phyloP scores from a whole-genome alignment of 1,284 basidiomycete genomes.

The Melampsora larici-populina region DNA sequence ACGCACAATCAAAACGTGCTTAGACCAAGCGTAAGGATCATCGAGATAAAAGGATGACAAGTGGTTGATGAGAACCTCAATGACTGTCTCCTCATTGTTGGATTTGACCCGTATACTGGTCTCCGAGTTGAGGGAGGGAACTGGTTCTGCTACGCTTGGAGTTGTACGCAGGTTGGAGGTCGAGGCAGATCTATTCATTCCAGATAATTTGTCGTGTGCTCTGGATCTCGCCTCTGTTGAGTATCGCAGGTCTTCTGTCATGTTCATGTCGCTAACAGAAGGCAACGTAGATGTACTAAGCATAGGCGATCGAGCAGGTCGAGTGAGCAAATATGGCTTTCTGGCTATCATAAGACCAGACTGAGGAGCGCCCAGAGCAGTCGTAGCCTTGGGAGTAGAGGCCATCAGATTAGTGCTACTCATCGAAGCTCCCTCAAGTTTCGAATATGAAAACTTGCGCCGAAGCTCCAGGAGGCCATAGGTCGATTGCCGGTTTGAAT shows the following conservation, averaged over 20 bases:
- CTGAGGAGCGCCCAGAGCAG: not conserved
- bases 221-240: not conserved
- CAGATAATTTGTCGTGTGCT: conserved; percentile 2
- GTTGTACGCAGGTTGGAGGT: conserved; percentile 22
- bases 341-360: not conserved
- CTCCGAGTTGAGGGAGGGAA: conserved; percentile 9
- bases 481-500: conserved; percentile 11
- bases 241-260: not conserved
- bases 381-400: not conserved
- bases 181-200: conserved; percentile 28
- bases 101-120: conserved; percentile 41
- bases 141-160: not conserved
- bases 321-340: conserved; percentile 33
- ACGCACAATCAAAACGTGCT: conserved; percentile 34
- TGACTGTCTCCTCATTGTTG: conserved; percentile 31
- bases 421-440: not conserved
- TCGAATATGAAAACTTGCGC: conserved; percentile 23
- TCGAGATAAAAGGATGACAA: conserved; percentile 18
- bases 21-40: conserved; percentile 36
- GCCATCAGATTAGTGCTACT: not conserved
- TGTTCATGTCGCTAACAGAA: not conserved
- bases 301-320: not conserved
- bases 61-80: conserved; percentile 36
- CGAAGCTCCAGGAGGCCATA: conserved; percentile 21
- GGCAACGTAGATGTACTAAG: not conserved